These are phyloP conservation scores for Penicillium daleae DNA, from an alignment of 495 filamentous ascomycete species.

Conservation along the genomic window DNA sequence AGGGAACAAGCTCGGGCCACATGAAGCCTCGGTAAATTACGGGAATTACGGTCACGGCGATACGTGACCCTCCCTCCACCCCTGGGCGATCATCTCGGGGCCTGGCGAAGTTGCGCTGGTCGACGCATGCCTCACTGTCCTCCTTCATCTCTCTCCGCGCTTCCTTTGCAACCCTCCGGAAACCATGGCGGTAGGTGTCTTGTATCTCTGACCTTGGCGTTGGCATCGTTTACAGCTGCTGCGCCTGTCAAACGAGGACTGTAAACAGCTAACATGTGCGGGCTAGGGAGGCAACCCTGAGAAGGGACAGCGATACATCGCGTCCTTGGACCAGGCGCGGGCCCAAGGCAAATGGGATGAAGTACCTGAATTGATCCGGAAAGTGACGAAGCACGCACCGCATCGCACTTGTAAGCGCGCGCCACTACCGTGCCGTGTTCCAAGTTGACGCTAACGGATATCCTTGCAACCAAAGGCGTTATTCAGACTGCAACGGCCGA, in stretches of 20 bases:
- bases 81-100: conserved; percentile 30
- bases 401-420: conserved; percentile 72
- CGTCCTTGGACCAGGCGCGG: conserved; percentile 80
- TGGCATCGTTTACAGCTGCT: not conserved
- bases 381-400: conserved; percentile 91
- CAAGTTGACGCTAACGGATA: conserved; percentile 21
- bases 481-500: conserved; percentile 76
- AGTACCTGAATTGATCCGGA: conserved; percentile 85
- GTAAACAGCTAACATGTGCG: conserved; percentile 30
- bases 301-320: conserved; percentile 81
- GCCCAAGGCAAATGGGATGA: conserved; percentile 88
- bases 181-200: conserved; percentile 46
- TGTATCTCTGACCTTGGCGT: not conserved
- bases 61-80: conserved; percentile 28
- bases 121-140: conserved; percentile 16
- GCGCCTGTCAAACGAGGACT: not conserved
- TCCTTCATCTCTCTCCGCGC: conserved; percentile 30
- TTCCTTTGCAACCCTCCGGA: conserved; percentile 20
- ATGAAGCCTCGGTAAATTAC: conserved; percentile 45
- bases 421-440: conserved; percentile 12
- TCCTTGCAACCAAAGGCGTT: conserved; percentile 58
- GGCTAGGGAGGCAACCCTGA: conserved; percentile 51
- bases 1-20: conserved; percentile 27
- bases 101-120: conserved; percentile 11
- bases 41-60: conserved; percentile 18